Percentiles rank a stretch among this genome's conserved stretches.
phyloP scores from a whole-genome alignment of 768 basidiomycete species.

The Podaxis sp. region DNA sequence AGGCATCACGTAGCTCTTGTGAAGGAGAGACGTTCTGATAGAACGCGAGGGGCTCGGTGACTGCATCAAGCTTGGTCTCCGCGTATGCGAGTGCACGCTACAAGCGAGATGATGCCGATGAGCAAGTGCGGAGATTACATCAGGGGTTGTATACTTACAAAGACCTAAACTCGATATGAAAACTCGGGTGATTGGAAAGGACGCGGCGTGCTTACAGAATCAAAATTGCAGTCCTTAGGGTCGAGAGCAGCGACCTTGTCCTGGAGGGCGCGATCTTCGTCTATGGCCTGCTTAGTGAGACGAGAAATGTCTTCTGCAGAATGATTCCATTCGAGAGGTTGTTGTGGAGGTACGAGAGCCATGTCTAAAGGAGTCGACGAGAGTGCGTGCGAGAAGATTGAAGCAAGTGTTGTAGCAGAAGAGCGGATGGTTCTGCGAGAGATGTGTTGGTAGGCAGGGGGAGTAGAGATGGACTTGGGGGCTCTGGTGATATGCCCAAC shows the following conservation, averaged over 20 bases:
- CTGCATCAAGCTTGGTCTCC: constrained; percentile 51
- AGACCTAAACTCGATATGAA: constrained; percentile 47
- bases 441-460: constrained; percentile 28
- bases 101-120: constrained; percentile 7
- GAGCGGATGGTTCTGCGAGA: constrained; percentile 18
- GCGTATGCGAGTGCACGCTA: constrained; percentile 47
- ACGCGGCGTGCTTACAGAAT: constrained; percentile 48
- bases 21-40: constrained; percentile 79
- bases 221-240: constrained; percentile 57
- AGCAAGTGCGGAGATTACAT: constrained; percentile 5
- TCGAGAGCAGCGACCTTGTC: constrained; percentile 62
- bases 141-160: constrained; percentile 48
- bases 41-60: constrained; percentile 65
- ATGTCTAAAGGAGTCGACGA: constrained; percentile 35
- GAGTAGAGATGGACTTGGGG: not conserved
- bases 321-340: constrained; percentile 66
- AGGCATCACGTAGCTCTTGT: constrained; percentile 79
- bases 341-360: constrained; percentile 61
- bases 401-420: constrained; percentile 14
- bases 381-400: constrained; percentile 23
- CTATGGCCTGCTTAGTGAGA: constrained; percentile 59
- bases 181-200: not conserved
- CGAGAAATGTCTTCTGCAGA: constrained; percentile 55
- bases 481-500: constrained; percentile 35
- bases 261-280: constrained; percentile 47